phyloP scores from a whole-genome alignment of 495 filamentous ascomycete genomes.

The Cercophora samala region DNA sequence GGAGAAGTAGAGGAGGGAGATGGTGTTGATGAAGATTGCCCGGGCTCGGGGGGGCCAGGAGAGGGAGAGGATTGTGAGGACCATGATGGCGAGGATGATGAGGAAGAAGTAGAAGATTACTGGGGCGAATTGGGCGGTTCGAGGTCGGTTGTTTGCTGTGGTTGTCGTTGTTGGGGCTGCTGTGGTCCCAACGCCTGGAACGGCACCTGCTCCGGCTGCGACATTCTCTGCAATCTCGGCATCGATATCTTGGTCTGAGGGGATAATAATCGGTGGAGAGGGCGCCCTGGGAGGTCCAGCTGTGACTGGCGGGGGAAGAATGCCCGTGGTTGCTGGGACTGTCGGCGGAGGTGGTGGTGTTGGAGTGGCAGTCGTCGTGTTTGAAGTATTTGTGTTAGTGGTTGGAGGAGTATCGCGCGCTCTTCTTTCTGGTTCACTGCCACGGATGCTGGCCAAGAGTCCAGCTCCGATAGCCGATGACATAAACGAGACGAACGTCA shows the following conservation, averaged over 20 bases:
- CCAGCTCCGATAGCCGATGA: constrained; percentile 65
- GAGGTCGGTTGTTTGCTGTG: constrained; percentile 7
- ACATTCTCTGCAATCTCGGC: constrained; percentile 51
- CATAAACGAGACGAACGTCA: constrained; percentile 68
- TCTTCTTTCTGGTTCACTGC: constrained; percentile 59
- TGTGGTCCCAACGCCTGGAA: constrained; percentile 11
- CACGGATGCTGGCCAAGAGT: constrained; percentile 86
- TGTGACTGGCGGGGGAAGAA: constrained; percentile 63
- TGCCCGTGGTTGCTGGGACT: constrained; percentile 37
- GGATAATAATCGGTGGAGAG: constrained; percentile 66
- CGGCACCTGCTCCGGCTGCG: constrained; percentile 32
- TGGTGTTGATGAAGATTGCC: constrained; percentile 62
- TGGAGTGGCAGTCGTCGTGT: constrained; percentile 35
- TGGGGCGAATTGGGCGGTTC: constrained; percentile 56
- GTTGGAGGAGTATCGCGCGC: constrained; percentile 55
- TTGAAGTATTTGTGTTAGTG: constrained; percentile 30
- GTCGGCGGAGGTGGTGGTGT: constrained; percentile 16
- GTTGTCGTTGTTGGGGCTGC: neutral
- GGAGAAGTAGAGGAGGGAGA: constrained; percentile 73
- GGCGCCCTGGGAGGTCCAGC: constrained; percentile 38
- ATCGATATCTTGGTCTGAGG: constrained; percentile 78
- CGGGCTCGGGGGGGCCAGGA: constrained; percentile 71
- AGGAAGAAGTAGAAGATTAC: constrained; percentile 79
- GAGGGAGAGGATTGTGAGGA: constrained; percentile 70
- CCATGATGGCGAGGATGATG: constrained; percentile 62